These are phyloP conservation scores for Trichomonas tenax DNA, from an alignment of 208 protist genomes.

Conservation along the genomic window DNA sequence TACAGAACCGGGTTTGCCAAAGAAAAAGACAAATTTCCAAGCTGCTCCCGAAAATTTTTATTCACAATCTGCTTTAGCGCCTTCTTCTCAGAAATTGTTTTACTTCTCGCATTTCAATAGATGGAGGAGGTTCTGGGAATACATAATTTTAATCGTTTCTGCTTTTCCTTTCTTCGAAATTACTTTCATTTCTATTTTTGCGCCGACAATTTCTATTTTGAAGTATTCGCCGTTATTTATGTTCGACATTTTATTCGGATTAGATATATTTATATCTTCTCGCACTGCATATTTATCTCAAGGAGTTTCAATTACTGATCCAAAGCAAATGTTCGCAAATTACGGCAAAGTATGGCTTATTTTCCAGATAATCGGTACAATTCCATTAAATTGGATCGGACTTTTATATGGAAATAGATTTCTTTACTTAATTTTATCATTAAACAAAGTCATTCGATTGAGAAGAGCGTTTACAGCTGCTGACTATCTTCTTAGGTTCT, in stretches of 20 bases:
- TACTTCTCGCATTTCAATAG: background rate
- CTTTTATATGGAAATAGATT: background rate
- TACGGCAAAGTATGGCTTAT: background rate
- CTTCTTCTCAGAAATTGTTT: background rate
- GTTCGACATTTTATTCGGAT: background rate
- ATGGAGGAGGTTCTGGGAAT: background rate
- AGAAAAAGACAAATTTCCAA: background rate
- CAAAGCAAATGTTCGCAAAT: background rate
- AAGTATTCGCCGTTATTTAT: background rate
- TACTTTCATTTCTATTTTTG: background rate
- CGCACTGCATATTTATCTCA: background rate
- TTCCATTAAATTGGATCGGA: slow-evolving; percentile 3
- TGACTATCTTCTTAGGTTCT: background rate
- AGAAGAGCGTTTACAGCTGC: background rate
- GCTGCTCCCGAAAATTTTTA: background rate
- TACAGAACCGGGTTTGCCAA: background rate
- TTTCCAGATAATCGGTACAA: background rate
- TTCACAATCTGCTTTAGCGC: background rate
- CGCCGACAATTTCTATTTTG: background rate
- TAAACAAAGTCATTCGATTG: background rate
- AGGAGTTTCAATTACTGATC: background rate
- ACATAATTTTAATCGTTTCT: background rate
- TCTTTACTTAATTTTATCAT: background rate
- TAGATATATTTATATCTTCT: background rate
- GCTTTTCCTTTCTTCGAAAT: background rate